Base-by-base conservation (phyloP, 2,329 filamentous ascomycete species). In the Colletotrichum musae region DNA sequence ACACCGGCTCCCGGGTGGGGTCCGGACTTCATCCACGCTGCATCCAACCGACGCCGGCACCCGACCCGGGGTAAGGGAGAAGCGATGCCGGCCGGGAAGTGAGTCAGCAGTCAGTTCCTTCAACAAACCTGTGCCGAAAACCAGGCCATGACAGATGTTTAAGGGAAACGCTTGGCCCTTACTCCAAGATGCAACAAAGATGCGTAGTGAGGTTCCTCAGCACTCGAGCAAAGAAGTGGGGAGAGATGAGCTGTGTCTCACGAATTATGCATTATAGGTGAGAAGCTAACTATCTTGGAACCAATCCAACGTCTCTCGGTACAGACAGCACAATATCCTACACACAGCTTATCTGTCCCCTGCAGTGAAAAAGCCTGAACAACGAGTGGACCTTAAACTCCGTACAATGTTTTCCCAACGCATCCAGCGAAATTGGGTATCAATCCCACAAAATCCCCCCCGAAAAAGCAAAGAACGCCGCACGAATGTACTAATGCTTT, bases 401-500 rank as follows among this genome's bases (percentile, higher is more conserved):
- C 66, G 51, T 57, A 64, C 45, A 48, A 28, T 39, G n/a, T 26
- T 36, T 24, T 47, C 43, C 57, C 45, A 36, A 60, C 53, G 18
- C 56, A 51, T 57, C 36, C 51, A 57, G 63, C 67, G 62, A 70
- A 56, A 57, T 51, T 70, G 67, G 67, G 67, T 70, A 70, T 70
- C 67, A 70, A 67, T 70, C 62, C 67, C 62, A 36, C 57, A 24
- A 50, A 28, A 43, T 5, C 41, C 45, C 18, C 45, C 41, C 6
- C 59, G 21, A 50, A 21, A 21, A 13, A 18, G 6, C n/a, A 47
- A 47, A 36, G 7, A 69, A 69, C 63, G 67, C 67, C 67, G 16
- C 56, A 5, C n/a, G 12, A 50, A 50, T n/a, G 41, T n/a, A 15
- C 12, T 52, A n/a, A 41, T 18, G n/a, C 36, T 21, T 18, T 60